Percentiles rank a stretch among this genome's conserved stretches.
phyloP scores from a whole-genome alignment of 306 rosid genomes.

The Comarum palustre region DNA sequence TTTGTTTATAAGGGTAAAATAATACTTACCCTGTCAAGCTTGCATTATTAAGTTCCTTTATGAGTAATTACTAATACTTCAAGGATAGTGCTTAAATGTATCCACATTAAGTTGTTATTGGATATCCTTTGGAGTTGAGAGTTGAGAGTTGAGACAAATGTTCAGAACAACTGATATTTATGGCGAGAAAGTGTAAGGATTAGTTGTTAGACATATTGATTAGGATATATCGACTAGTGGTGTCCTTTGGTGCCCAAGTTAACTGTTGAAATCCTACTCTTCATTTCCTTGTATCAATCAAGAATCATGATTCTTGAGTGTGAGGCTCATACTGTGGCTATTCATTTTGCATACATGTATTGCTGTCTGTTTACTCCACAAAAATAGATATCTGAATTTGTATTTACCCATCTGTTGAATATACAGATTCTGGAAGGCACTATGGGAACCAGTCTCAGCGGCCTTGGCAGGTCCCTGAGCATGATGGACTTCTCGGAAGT shows the following conservation, averaged over 20 bases:
- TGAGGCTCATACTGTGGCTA: not conserved
- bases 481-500: constrained; percentile 98
- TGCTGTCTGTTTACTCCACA: constrained; percentile 16
- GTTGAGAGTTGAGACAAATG: not conserved
- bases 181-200: not conserved
- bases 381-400: constrained; percentile 12
- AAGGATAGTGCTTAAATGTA: not conserved
- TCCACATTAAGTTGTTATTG: not conserved
- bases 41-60: not conserved
- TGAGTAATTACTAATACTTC: not conserved
- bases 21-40: not conserved
- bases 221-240: not conserved
- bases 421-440: constrained; percentile 67
- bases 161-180: not conserved
- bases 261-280: not conserved
- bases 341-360: not conserved
- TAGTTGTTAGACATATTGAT: not conserved
- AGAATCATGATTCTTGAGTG: not conserved
- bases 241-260: not conserved
- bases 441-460: constrained; percentile 63
- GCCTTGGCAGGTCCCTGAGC: constrained; percentile 87
- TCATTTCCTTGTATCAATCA: constrained; percentile 2
- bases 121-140: not conserved
- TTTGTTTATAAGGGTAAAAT: not conserved
- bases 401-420: constrained; percentile 24